Base-by-base conservation (phyloP, 176 grass and related monocot genomes). In the Phoenix roebelenii region DNA sequence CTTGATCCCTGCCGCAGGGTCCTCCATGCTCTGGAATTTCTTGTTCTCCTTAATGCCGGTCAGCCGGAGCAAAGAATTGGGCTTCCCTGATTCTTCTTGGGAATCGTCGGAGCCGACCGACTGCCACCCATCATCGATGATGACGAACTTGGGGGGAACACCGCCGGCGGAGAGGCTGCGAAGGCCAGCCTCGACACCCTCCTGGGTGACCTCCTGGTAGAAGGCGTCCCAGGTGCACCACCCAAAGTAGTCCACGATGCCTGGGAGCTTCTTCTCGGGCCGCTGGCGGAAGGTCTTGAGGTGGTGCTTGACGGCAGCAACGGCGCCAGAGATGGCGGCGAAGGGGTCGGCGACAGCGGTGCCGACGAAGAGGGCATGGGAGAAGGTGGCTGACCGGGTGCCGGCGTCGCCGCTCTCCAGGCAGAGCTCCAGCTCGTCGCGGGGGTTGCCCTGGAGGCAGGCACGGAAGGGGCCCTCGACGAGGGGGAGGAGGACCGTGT, bases 211-310 rank as follows among this genome's bases (percentile, higher is more conserved):
- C 49, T 91, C 93, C 72, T 82, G 74, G 70, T 97, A 97, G 70
- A 97, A 97, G 0, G 92, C 92, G 76, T 97, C 92, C 92, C 92
- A 97, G 0, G 92, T 97, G 78, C 87, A 97, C 92, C 87, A 97
- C 16, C 92, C 92, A 70, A 97, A 91, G 84, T 80, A 91, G 76
- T 97, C 87, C 0, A 35, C 30, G 7, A 91, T 83, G 23, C 87
- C 83, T 0, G 92, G 92, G 18, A 88, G 83, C 82, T 85, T 91
- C 84, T 97, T 97, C 68, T 88, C 87, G 15, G 63, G 14, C 15
- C 83, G 78, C 22, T 76, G 60, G 0, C 84, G 75, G 81, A 97
- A 88, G 7, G 92, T 82, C 24, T 71, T 69, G 60, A 91, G 75
- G 15, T 74, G 54, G 1, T 74, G 74, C 72, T 70, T 85, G 70